Evolutionary conservation across 176 grass and related monocot species (phyloP), one percentile per base, ranked within the genome.

Genomic region (Ensete ventricosum): DNA sequence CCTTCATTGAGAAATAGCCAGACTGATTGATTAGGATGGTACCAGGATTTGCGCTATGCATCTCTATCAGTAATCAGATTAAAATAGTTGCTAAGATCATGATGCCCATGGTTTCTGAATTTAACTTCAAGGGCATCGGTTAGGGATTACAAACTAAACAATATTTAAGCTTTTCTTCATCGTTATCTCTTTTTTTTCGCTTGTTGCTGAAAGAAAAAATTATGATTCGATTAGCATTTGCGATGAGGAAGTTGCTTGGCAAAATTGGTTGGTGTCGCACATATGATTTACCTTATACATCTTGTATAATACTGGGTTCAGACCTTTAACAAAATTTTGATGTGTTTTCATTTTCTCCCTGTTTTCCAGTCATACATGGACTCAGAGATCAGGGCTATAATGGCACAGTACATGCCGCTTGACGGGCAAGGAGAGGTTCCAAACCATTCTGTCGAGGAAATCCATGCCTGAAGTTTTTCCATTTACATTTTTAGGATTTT

Each of bases 361-460:
- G 9, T 70, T 70, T 70, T 21, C 13, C 67, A 75, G 73, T 75
- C 73, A 11, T 75, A 75, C 25, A 75, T 75, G 73, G 73, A 75
- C 73, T 75, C 73, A 13, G 73, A 75, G 54, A 75, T 75, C 53
- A 75, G 73, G 26, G 73, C 73, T 34, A 75, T 75, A 27, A 75
- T 75, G 73, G 73, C 73, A 75, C 73, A 75, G 14, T 75, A 75
- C 73, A 75, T 75, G 73, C 73, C 73, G 3, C 14, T 75, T 25
- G 73, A 75, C 27, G 59, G 54, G 11, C 73, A 75, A 59, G 73
- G 25, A 3, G 73, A 60, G 73, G 53, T 75, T 48, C 73, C 73
- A 48, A 75, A 22, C 3, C 54, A 70, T 51, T 51, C 43, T 50
- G 43, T 51, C 2, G 67, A 70, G 48, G 54, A 75, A 48, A 59